Percentiles rank a stretch among this genome's conserved stretches.
These are phyloP conservation scores for Aquanectria penicillioides DNA, from an alignment of 2,329 filamentous ascomycete species.

Conservation along the genomic window DNA sequence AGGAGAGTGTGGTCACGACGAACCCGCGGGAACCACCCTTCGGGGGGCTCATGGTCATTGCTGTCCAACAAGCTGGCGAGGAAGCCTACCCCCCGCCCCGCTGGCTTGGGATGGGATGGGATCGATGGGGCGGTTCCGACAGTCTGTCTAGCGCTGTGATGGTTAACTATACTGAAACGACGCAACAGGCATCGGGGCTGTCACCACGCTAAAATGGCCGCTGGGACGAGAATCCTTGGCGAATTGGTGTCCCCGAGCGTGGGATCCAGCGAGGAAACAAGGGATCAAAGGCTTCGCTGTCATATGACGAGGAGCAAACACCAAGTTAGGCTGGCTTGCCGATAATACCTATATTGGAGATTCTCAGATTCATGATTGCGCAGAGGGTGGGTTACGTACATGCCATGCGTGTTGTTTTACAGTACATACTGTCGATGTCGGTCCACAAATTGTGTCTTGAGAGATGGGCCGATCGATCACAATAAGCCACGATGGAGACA, in stretches of 20 bases:
- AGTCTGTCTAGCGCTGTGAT: slow-evolving; percentile 44
- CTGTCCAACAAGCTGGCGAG: slow-evolving; percentile 28
- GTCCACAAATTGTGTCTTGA: slow-evolving; percentile 9
- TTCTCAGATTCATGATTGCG: slow-evolving; percentile 7
- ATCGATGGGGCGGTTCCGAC: slow-evolving; percentile 40
- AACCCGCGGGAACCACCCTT: slow-evolving; percentile 28
- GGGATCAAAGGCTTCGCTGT: slow-evolving; percentile 6
- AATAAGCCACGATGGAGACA: slow-evolving; percentile 9
- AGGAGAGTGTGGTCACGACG: slow-evolving; percentile 21
- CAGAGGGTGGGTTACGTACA: slow-evolving; percentile 1
- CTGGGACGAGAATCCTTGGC: slow-evolving; percentile 27
- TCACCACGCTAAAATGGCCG: slow-evolving; percentile 38
- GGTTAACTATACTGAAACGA: slow-evolving; percentile 35
- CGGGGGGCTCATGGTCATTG: slow-evolving; percentile 7
- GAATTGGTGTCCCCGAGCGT: slow-evolving; percentile 19
- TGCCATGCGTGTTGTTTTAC: neutral
- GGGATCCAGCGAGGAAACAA: slow-evolving; percentile 10
- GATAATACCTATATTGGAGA: neutral
- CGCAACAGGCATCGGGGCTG: slow-evolving; percentile 32
- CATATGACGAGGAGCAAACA: slow-evolving; percentile 17
- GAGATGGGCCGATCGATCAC: slow-evolving; percentile 21
- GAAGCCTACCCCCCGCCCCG: slow-evolving; percentile 34
- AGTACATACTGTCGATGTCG: neutral
- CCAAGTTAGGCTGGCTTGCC: neutral
- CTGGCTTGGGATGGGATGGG: slow-evolving; percentile 32